Percentiles rank a stretch among this genome's conserved stretches.
Evolutionary conservation across 2,329 filamentous ascomycete genomes (phyloP).

Genomic region (Hypoxylon sp.): DNA sequence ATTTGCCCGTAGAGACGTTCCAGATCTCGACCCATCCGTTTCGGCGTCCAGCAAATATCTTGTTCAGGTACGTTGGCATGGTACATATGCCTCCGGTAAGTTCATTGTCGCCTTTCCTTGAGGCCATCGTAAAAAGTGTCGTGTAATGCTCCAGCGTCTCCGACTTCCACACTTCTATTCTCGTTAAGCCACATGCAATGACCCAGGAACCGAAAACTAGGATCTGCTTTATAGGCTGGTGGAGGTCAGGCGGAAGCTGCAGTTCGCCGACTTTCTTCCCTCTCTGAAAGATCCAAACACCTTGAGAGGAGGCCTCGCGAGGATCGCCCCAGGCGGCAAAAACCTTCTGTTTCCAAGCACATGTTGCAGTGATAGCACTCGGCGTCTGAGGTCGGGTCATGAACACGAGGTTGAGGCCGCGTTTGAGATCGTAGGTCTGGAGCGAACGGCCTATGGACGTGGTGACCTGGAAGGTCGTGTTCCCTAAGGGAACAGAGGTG

Average conservation of each 20-base stretch:
- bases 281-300: conserved; percentile 91
- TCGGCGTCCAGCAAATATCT: conserved; percentile 87
- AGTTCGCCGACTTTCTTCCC: conserved; percentile 87
- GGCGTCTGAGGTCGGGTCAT: conserved; percentile 92
- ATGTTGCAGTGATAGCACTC: conserved; percentile 84
- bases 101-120: conserved; percentile 70
- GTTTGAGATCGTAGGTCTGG: conserved; percentile 94
- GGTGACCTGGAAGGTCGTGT: conserved; percentile 96
- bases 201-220: conserved; percentile 93
- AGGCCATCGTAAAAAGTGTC: conserved; percentile 73
- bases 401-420: conserved; percentile 92
- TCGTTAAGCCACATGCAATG: conserved; percentile 79
- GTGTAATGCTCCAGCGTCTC: conserved; percentile 89
- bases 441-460: conserved; percentile 91
- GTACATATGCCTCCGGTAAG: conserved; percentile 84
- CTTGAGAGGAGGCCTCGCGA: conserved; percentile 65
- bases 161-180: conserved; percentile 91
- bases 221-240: conserved; percentile 81
- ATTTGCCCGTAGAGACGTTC: conserved; percentile 93
- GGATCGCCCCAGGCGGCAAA: conserved; percentile 89
- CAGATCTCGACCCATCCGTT: conserved; percentile 96
- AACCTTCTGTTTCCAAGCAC: conserved; percentile 87
- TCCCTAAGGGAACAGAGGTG: conserved; percentile 87
- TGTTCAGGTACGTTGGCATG: conserved; percentile 97
- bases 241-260: conserved; percentile 71